Base-by-base conservation (phyloP, 2,329 filamentous ascomycete genomes). In the Chaetomiaceae sp. region DNA sequence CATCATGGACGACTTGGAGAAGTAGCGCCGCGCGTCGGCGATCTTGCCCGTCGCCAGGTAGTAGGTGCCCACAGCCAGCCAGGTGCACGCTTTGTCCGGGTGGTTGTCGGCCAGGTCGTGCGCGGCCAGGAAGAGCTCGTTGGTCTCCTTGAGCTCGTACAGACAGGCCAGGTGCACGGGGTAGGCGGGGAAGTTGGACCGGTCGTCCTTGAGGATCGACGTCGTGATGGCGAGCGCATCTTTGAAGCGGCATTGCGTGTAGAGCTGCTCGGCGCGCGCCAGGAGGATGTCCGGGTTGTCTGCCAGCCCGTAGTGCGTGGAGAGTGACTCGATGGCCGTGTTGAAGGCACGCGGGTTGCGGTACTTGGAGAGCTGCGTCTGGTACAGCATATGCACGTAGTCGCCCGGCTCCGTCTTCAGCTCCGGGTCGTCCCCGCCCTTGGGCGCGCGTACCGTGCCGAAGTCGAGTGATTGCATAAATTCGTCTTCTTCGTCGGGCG, bases 1-100 rank as follows among this genome's bases (percentile, higher is more conserved):
- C 83, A 98, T 91, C 73, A 97, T 86, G 55, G 88, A 95, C 4
- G 94, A 87, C 68, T 98, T 98, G 60, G 88, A 95, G 66, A 98
- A 98, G 71, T 93, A 98, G 32, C 91, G 82, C 10, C 93, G 82
- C 9, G 94, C 90, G 67, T 98, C 93, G 3, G 93, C 86, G 48
- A 98, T 88, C 60, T 89, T 90, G 56, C 82, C 80, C 43, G 90
- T 95, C 14, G 84, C 76, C 53, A 97, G 83, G 66, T 98, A 98
- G 71, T 97, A 98, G 24, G 90, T 84, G 10, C 89, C 93, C 10
- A 98, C 91, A 0, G 93, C 93, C 20, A 98, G 78, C 83, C 93
- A 98, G 1, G 90, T 86, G 63, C 86, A 88, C 1, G 93, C 84
- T 65, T 97, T 89, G 49, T 93, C 84, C 0, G 93, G 91, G 52